Conservation (phyloP, 1,284 basidiomycete genomes). For the Heimioporus retisporus region DNA sequence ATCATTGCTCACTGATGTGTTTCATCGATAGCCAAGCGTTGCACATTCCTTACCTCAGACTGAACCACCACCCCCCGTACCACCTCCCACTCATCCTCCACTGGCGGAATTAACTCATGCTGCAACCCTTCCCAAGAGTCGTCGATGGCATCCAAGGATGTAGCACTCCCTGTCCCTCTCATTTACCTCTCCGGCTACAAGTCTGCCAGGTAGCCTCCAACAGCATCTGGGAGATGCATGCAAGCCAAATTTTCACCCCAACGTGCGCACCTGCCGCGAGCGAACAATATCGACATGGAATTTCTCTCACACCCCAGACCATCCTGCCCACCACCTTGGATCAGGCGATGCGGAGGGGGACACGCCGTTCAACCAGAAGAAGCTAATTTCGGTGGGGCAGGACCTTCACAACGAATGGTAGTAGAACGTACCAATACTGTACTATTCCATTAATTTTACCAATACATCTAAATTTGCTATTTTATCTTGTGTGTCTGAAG, state of each 20-base stretch:
- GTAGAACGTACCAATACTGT: no score
- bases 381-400: no score
- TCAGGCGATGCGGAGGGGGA: no score
- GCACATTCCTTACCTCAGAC: constrained; percentile 12
- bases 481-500: no score
- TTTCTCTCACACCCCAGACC: constrained; percentile 10
- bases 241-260: constrained; percentile 9
- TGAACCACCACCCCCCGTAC: constrained; percentile 21
- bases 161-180: constrained; percentile 18
- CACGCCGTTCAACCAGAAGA: no score
- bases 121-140: constrained; percentile 43
- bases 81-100: constrained; percentile 21
- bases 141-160: constrained; percentile 34
- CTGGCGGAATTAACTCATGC: constrained; percentile 31
- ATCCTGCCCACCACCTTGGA: constrained; percentile 16
- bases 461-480: no score
- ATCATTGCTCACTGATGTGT: constrained; percentile 16
- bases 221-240: constrained; percentile 17
- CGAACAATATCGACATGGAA: constrained; percentile 20
- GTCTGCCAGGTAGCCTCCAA: constrained; percentile 24
- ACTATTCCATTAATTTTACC: no score
- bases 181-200: constrained; percentile 35
- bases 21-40: constrained; percentile 18
- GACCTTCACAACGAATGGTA: no score
- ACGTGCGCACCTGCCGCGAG: neutral